Evolutionary conservation across 140 eudicot genomes (phyloP), one percentile per base, ranked within the genome.

Genomic region (Erigeron philadelphicus): DNA sequence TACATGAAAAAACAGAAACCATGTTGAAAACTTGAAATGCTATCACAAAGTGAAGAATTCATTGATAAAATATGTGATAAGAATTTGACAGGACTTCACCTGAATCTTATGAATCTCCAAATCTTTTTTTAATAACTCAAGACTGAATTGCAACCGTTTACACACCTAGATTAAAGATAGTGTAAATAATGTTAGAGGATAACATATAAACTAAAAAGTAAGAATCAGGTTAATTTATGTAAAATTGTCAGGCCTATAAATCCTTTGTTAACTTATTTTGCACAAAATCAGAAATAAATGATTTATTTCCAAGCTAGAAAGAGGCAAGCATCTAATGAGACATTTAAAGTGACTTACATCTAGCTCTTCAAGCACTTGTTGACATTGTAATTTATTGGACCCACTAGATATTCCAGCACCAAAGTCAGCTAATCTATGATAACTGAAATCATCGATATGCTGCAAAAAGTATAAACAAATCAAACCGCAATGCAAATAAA

Each of bases 81-180:
- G 54, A 64, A 21, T 74, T 61, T 52, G 63, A 38, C 48, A 50
- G 62, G 46, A 62, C 74, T 73, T 68, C 5, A 89, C 99, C 89
- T 93, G 99, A 72, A 93, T 87, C 85, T 83, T 93, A 82, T 94
- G 89, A 57, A 93, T 93, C 85, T 93, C 99, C 94, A 93, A 83
- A 78, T 93, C 99, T 89, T 93, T 93, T 86, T 93, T 93, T 83
- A 89, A 85, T 45, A 93, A 52, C 76, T 89, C 96, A 81, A 93
- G 74, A 38, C 95, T 83, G 67, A 93, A 95, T 68, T 84, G 75
- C 76, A 93, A 81, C 55, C 99, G 85, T 81, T 87, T 89, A 76
- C 79, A 82, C 60, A 93, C 99, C 99, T 93, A 67, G 69, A 64
- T 40, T 53, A 38, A 74, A 13, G 62, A 59, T 41, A 60, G 53